A percentile compares a stretch with the other conserved stretches of the same genome.
These are phyloP conservation scores for Nicotiana benthamiana DNA, from an alignment of 257 asterid species.

Conservation along the genomic window DNA sequence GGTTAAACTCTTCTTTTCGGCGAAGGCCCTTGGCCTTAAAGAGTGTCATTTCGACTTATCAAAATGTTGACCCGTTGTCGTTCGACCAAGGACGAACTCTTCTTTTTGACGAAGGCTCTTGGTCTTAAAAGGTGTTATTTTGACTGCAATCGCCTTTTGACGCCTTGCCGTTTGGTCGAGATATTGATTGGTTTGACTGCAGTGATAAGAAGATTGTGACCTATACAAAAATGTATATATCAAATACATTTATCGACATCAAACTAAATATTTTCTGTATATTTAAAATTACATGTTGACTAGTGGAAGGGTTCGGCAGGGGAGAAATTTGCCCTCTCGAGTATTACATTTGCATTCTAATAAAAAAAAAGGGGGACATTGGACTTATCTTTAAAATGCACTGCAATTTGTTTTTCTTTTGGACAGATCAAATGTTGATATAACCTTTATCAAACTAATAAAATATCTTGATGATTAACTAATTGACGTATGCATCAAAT, in stretches of 20 bases:
- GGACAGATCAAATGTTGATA: not conserved
- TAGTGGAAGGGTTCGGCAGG: not conserved
- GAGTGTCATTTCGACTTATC: no score
- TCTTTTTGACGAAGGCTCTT: no score
- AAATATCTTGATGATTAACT: not conserved
- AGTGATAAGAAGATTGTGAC: no score
- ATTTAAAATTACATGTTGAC: not conserved
- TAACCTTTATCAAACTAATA: not conserved
- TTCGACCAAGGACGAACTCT: no score
- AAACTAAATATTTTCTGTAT: not conserved
- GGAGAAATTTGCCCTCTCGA: not conserved
- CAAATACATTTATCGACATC: not conserved
- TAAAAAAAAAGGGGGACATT: not conserved
- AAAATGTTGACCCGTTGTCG: no score
- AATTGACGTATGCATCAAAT: not conserved
- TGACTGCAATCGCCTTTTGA: no score
- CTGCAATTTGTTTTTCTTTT: not conserved
- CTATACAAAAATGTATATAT: not conserved
- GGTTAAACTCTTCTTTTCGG: no score
- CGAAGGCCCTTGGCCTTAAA: no score
- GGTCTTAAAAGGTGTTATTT: no score
- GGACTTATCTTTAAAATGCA: not conserved
- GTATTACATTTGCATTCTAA: not conserved
- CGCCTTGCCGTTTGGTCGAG: no score
- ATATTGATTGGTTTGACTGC: no score